Evolutionary conservation across 495 filamentous ascomycete species (phyloP), one percentile per base, ranked within the genome.

Genomic region (Xylaria palmicola): DNA sequence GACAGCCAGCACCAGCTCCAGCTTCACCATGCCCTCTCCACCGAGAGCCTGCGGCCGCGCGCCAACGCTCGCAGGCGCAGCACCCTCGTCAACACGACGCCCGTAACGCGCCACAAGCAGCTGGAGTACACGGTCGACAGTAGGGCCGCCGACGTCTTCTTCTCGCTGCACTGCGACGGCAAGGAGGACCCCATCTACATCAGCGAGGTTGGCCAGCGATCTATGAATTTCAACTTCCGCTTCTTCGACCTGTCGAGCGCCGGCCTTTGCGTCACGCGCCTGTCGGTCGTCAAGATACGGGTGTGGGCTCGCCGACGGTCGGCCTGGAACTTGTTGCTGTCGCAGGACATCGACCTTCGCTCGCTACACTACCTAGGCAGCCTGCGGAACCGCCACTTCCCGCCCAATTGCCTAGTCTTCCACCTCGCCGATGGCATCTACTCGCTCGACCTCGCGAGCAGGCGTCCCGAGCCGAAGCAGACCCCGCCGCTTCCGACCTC

Each of bases 401-500:
- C 91, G 3, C 77, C 81, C 0, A 98, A 98, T 71, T 90, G 87
- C 56, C 80, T 97, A 20, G 76, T 98, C 15, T 96, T 97, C 67
- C 88, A 93, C 70, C 85, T 98, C 52, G 75, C 86, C 0, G 94
- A 98, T 72, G 94, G 94, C 30, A 85, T 96, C 13, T 98, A 97
- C 75, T 92, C 90, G 26, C 65, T 81, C 56, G 76, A 81, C 30
- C 62, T 83, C 34, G 77, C 76, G 6, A 75, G 68, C 51, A 81
- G 79, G 48, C 70, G 70, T 19, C 74, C 78, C 22, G 69, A 72
- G 49, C 75, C 77, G 24, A 80, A 83, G 68, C 74, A 78, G 61
- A 74, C 74, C 8, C 64, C 74, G 20, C 48, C 76, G 13, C 30
- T 77, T 15, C 62, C 75, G 0, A 94, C 90, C 1, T 91, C 92